These are phyloP conservation scores for Penicillium coprophilum DNA, from an alignment of 495 filamentous ascomycete genomes.

Conservation along the genomic window DNA sequence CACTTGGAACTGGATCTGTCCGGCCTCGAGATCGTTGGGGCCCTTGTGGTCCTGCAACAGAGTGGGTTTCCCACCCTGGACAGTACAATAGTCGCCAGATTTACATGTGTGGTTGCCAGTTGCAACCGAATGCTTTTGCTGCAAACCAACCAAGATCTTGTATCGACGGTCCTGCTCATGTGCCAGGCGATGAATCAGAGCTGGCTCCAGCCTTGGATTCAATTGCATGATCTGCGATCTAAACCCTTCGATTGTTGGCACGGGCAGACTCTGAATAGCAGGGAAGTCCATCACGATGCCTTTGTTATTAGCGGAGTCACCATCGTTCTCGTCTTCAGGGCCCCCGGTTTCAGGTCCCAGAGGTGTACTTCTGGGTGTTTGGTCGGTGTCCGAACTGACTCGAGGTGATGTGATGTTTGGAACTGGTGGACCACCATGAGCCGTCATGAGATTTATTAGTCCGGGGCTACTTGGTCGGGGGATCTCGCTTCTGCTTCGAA, in stretches of 20 bases:
- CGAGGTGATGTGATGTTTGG: conserved; percentile 42
- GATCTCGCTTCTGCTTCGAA: conserved; percentile 75
- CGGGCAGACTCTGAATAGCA: conserved; percentile 48
- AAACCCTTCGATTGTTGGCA: conserved; percentile 77
- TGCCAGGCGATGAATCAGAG: conserved; percentile 79
- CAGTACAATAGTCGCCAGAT: conserved; percentile 61
- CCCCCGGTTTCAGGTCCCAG: conserved; percentile 23
- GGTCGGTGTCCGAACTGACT: conserved; percentile 11
- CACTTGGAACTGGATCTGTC: conserved; percentile 52
- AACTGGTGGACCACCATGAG: conserved; percentile 49
- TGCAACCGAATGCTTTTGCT: conserved; percentile 66
- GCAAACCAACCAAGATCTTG: conserved; percentile 70
- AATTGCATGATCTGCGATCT: conserved; percentile 68
- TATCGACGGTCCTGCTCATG: conserved; percentile 77
- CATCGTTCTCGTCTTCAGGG: conserved; percentile 49
- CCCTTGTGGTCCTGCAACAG: conserved; percentile 50
- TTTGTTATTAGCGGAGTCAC: conserved; percentile 43
- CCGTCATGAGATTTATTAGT: conserved; percentile 48
- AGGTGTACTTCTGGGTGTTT: conserved; percentile 2
- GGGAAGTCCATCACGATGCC: conserved; percentile 51
- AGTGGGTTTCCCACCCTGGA: conserved; percentile 58
- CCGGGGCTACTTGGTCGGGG: conserved; percentile 46
- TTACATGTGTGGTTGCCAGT: conserved; percentile 55
- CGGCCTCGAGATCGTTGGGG: conserved; percentile 41
- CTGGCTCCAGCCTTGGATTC: conserved; percentile 67